These are phyloP conservation scores for Sporobolomyces roseus DNA, from an alignment of 768 basidiomycete species.

Conservation along the genomic window DNA sequence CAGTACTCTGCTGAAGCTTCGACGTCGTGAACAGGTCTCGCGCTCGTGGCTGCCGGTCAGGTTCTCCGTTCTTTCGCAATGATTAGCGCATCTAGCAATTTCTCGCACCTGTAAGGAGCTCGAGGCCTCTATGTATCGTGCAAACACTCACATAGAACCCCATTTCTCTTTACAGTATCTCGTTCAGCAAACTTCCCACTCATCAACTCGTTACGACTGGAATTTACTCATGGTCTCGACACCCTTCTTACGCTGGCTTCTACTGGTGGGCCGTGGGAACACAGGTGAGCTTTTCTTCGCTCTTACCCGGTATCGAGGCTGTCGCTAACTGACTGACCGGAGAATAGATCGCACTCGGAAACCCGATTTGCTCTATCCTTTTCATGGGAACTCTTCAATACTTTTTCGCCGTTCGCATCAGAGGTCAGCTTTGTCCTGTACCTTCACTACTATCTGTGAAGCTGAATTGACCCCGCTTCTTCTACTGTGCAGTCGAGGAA, in stretches of 20 bases:
- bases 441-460: not conserved
- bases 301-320: no score
- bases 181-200: slow-evolving; percentile 63
- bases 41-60: slow-evolving; percentile 68
- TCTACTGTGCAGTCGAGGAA: slow-evolving; percentile 68
- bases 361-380: slow-evolving; percentile 65
- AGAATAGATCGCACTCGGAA: slow-evolving; percentile 67
- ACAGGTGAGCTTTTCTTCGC: slow-evolving; percentile 52
- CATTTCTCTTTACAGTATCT: slow-evolving; percentile 54
- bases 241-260: slow-evolving; percentile 95
- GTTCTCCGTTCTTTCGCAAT: slow-evolving; percentile 80
- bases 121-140: not conserved
- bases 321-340: not conserved
- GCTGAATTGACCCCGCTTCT: not conserved
- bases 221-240: slow-evolving; percentile 80
- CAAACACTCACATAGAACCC: no score
- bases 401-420: slow-evolving; percentile 79
- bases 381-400: slow-evolving; percentile 70
- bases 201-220: slow-evolving; percentile 84
- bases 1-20: not conserved
- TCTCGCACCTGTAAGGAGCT: slow-evolving; percentile 63
- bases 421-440: slow-evolving; percentile 56
- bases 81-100: slow-evolving; percentile 89
- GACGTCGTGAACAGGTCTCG: slow-evolving; percentile 56
- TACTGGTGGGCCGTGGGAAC: slow-evolving; percentile 97